Percentiles rank a stretch among this genome's conserved stretches.
These are phyloP conservation scores for Quercus alba DNA, from an alignment of 306 rosid species.

Conservation along the genomic window DNA sequence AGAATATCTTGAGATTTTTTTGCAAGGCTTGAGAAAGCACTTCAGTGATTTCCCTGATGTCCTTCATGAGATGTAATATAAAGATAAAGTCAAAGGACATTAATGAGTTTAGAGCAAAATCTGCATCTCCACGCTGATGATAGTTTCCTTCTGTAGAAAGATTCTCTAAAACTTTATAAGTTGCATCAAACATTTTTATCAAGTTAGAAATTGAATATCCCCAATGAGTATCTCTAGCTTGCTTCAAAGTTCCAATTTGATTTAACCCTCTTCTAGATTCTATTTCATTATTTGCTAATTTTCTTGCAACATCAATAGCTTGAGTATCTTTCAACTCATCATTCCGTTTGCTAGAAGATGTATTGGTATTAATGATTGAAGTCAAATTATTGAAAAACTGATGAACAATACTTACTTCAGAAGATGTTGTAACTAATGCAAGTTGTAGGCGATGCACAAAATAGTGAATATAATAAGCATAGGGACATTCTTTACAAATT, in stretches of 20 bases:
- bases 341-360: neutral
- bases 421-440: neutral
- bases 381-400: neutral
- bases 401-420: neutral
- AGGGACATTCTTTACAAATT: too few relatives aligned
- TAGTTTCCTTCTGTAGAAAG: too few relatives aligned
- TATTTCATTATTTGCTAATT: neutral
- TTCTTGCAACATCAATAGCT: too few relatives aligned
- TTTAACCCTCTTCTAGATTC: neutral
- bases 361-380: neutral
- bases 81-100: too few relatives aligned
- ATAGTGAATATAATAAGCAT: conserved; percentile 12
- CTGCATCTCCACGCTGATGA: too few relatives aligned
- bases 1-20: too few relatives aligned
- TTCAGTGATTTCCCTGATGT: too few relatives aligned
- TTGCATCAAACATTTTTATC: too few relatives aligned
- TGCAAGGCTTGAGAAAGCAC: too few relatives aligned
- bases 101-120: too few relatives aligned
- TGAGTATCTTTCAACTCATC: neutral
- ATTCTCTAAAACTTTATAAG: too few relatives aligned
- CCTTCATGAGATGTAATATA: too few relatives aligned
- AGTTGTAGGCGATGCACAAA: neutral
- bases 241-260: neutral
- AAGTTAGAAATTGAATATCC: neutral
- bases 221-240: neutral